Base-by-base conservation (phyloP, 768 basidiomycete species). In the Leccinum disarticulatum region DNA sequence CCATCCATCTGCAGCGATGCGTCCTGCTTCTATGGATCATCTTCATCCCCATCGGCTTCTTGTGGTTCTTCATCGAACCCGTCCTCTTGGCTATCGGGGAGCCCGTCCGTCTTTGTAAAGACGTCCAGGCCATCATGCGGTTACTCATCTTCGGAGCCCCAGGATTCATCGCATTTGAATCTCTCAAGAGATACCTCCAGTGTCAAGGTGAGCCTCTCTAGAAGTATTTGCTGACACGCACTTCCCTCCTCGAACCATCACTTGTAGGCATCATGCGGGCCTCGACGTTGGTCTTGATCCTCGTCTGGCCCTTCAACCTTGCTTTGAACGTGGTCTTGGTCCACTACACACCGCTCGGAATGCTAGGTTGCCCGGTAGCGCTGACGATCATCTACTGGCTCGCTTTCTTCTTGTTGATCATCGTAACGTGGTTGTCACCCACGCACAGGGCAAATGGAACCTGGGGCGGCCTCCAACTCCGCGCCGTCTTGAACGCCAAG, bases 161-260 rank as follows among this genome's bases (percentile, higher is more conserved):
- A 0, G 89, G 83, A 2, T 90, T 89, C 66, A 83, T 90, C 64
- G 87, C 83, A 2, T 90, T 90, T 58, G 88, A 91, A 70, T 85
- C 83, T 58, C 75, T 90, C 64, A 91, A 91, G 71, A 91, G 88
- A 72, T 91, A 90, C 70, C 70, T 91, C 27, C 90, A 90, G 67
- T 90, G 88, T 59, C 88, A 91, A 77, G 89, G 87, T 87, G 58
- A 62, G 77, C 58, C 46, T 3, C 9, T 1, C 25, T 25, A 25
- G 1, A 25, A 30, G 49, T 11, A 25, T 5, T 27, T 8, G 1
- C 19, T 11, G 22, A 43, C 17, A 2, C 22, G 13, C 22, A 4
- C 25, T 10, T 13, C 17, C 47, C 4, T 46, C 36, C 58, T 46
- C 43, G 49, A 52, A 52, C 51, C 52, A 13, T 57, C 17, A 13